These are phyloP conservation scores for Tricholoma hemisulphureum DNA, from an alignment of 768 basidiomycete genomes.

Conservation along the genomic window DNA sequence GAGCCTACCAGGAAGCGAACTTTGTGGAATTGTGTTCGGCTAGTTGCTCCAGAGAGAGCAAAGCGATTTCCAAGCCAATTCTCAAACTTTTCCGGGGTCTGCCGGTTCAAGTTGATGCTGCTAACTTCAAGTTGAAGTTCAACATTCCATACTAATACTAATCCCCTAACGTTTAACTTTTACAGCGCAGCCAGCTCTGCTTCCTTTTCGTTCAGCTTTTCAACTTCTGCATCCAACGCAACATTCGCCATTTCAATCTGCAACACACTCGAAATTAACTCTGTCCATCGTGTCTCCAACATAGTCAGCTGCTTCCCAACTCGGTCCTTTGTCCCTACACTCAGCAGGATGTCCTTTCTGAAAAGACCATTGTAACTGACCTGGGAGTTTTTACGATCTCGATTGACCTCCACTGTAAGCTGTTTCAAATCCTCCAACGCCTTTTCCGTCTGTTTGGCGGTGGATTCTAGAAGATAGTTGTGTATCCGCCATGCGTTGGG, in stretches of 20 bases:
- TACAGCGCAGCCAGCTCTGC: constrained; percentile 54
- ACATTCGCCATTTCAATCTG: constrained; percentile 96
- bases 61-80: constrained; percentile 15
- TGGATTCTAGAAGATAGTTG: constrained; percentile 83
- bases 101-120: constrained; percentile 13
- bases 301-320: constrained; percentile 76
- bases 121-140: no score
- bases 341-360: not conserved
- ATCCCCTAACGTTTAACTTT: constrained; percentile 3
- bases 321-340: constrained; percentile 52
- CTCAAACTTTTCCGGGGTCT: constrained; percentile 12
- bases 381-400: constrained; percentile 85
- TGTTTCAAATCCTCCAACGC: constrained; percentile 77
- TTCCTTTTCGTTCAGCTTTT: constrained; percentile 54
- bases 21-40: constrained; percentile 36
- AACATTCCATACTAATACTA: not conserved
- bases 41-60: constrained; percentile 29
- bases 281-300: constrained; percentile 89
- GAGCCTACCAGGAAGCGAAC: constrained; percentile 34
- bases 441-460: constrained; percentile 68
- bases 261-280: constrained; percentile 83
- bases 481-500: constrained; percentile 90
- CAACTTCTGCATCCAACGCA: constrained; percentile 81
- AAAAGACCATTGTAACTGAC: constrained; percentile 36
- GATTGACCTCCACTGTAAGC: constrained; percentile 80